A percentile compares a stretch with the other conserved stretches of the same genome.
Conservation (phyloP, 495 filamentous ascomycete genomes). For the Pseudoneurospora amorphoporcata region DNA sequence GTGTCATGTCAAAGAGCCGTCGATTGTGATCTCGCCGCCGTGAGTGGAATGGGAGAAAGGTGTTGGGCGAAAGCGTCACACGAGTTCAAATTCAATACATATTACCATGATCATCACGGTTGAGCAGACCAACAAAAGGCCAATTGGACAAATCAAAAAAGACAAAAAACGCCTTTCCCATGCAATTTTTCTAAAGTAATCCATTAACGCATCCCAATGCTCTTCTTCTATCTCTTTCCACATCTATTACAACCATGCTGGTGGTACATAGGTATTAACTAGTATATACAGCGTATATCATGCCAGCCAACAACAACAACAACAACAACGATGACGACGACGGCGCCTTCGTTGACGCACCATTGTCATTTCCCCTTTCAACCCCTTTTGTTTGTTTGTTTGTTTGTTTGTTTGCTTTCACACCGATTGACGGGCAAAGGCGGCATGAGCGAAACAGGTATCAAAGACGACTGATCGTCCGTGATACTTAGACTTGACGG, state of each 20-base stretch:
- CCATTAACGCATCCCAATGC: background rate
- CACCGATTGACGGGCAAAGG: background rate
- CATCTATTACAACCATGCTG: background rate
- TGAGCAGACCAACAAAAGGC: background rate
- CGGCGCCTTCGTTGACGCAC: background rate
- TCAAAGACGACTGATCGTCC: too few species aligned
- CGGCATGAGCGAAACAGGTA: background rate
- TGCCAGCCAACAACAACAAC: background rate
- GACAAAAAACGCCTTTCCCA: background rate
- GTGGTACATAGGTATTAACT: background rate
- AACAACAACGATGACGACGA: too few species aligned
- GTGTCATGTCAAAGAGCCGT: too few species aligned
- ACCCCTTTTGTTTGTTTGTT: background rate
- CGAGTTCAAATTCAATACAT: too few species aligned
- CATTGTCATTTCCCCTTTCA: background rate
- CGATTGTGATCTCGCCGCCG: too few species aligned
- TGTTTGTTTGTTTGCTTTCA: background rate
- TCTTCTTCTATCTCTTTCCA: background rate
- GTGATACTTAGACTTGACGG: background rate
- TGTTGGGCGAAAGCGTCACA: too few species aligned
- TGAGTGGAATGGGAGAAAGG: too few species aligned
- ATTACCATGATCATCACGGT: background rate
- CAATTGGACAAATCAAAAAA: background rate
- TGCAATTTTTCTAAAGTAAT: background rate
- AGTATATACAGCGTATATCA: background rate